Evolutionary conservation across 768 basidiomycete genomes (phyloP), one percentile per base, ranked within the genome.

Genomic region (Phaffia tasmanica): DNA sequence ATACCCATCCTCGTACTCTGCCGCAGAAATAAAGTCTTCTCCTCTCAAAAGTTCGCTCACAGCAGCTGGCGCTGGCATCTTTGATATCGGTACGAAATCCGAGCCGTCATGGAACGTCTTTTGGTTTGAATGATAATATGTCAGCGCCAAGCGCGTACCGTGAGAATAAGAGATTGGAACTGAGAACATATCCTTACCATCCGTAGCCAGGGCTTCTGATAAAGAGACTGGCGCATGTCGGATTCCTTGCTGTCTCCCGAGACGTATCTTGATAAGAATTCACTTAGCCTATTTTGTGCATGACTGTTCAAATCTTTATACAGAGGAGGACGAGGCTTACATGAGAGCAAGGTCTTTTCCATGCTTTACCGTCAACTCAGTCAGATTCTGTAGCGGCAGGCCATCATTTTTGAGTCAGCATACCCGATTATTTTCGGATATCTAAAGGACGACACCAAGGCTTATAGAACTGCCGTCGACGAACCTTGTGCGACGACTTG

Each of bases 21-120:
- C 32, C 8, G 57, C 62, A 3, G 62, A 57, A 5, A 69, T 53
- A 23, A 69, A 69, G 25, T 69, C 67, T 49, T 69, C 67, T 14
- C 67, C 67, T 25, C 67, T 30, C 21, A 69, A 35, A 3, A 69
- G 62, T 53, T 69, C 67, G 21, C 50, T 55, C 21, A 69, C 63
- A 19, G 55, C 67, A 27, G 67, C 57, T 15, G 67, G 62, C 23
- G 62, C 4, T 42, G 35, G 62, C 1, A 27, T 3, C 19, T 63
- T 69, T 0, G 67, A 49, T 11, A 69, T 61, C 19, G 67, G 62
- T 18, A 63, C 67, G 21, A 69, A 69, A 57, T 69, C 67, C 8
- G 62, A 63, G 1, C 67, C 67, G 48, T 69, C 67, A 53, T 69
- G 67, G 50, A 69, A 69, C 51, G 67, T 69, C 66, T 67, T 57